A percentile compares a stretch with the other conserved stretches of the same genome.
These are phyloP conservation scores for Fraxinus sp. DNA, from an alignment of 305 asterid species.

Conservation along the genomic window DNA sequence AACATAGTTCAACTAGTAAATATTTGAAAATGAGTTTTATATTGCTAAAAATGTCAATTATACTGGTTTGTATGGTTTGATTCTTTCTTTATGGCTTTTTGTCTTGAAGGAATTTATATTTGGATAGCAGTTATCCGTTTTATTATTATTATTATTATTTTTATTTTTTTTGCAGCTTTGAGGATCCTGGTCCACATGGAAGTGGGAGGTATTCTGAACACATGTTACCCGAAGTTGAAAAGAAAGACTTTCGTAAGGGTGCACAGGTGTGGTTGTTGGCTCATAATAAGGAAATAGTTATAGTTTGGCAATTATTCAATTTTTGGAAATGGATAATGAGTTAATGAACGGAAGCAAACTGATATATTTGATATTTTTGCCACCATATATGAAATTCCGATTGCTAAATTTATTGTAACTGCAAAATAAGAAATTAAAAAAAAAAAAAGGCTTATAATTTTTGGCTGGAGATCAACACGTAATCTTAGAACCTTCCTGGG, in stretches of 20 bases:
- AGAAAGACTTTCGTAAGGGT: constrained; percentile 90
- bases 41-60: not conserved
- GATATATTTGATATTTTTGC: not conserved
- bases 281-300: not conserved
- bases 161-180: constrained; percentile 62
- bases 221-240: constrained; percentile 95
- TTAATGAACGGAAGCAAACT: not conserved
- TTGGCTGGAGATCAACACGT: not conserved
- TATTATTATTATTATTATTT: not conserved
- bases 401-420: not conserved
- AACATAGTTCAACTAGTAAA: not conserved
- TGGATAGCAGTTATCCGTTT: constrained; percentile 17
- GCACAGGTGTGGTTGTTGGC: constrained; percentile 66
- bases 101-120: not conserved
- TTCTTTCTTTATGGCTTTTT: not conserved
- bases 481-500: not conserved
- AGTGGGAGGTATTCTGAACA: constrained; percentile 86
- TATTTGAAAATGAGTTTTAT: not conserved
- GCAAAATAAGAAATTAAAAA: not conserved
- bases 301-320: not conserved
- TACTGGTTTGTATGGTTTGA: not conserved
- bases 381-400: not conserved
- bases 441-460: not conserved
- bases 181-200: constrained; percentile 99
- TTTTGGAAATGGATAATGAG: not conserved